A percentile compares a stretch with the other conserved stretches of the same genome.
Evolutionary conservation across 169 alveolate species (phyloP).

Genomic region (Cyclospora cayetanensis): DNA sequence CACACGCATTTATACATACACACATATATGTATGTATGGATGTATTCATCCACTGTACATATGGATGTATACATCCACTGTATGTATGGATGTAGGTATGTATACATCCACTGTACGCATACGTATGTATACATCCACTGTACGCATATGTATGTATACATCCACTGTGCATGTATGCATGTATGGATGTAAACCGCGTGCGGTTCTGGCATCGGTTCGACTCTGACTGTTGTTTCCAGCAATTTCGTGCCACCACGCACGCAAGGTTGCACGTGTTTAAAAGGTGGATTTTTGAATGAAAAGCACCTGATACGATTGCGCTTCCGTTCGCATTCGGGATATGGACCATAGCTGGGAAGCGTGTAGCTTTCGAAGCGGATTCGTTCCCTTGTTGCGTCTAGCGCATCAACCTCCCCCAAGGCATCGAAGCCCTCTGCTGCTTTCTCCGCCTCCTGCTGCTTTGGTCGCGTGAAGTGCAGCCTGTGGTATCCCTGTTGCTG

Average conservation of each 20-base stretch:
- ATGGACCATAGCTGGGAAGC: slow-evolving; percentile 46
- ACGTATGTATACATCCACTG: background rate
- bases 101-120: background rate
- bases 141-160: background rate
- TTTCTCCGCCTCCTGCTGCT: background rate
- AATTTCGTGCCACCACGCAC: background rate
- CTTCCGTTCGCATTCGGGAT: slow-evolving; percentile 34
- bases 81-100: background rate
- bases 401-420: background rate
- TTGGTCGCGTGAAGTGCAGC: background rate
- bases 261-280: background rate
- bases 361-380: background rate
- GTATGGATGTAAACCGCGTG: too few species aligned
- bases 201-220: background rate
- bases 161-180: background rate
- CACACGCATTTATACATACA: background rate
- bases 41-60: background rate
- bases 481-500: slow-evolving; percentile 14
- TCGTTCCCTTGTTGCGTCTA: background rate
- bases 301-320: slow-evolving; percentile 30
- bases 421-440: background rate
- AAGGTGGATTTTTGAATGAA: background rate
- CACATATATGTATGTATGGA: background rate
- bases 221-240: background rate
- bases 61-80: background rate